phyloP scores from a whole-genome alignment of 306 rosid genomes.

The Cucumis melo region DNA sequence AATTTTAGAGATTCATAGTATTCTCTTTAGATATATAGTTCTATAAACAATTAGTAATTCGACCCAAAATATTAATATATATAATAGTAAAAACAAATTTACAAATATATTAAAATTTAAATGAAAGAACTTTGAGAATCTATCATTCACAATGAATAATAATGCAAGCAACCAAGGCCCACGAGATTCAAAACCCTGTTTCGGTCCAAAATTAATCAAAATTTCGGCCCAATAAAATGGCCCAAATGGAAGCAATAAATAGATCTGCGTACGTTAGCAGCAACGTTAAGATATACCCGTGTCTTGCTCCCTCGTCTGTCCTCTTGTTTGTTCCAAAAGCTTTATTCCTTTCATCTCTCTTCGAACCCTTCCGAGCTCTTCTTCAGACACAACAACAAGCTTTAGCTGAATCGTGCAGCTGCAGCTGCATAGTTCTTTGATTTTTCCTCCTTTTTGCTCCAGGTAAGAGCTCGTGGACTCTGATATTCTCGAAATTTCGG shows the following conservation, averaged over 20 bases:
- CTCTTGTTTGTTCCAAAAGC: background rate
- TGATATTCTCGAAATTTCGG: background rate
- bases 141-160: too few species aligned
- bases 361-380: background rate
- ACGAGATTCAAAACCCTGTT: background rate
- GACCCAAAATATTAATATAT: too few species aligned
- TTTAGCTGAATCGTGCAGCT: background rate
- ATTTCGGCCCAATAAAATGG: background rate
- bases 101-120: too few species aligned
- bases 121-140: too few species aligned
- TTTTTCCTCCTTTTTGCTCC: background rate
- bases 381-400: background rate
- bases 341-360: background rate
- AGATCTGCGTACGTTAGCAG: slow-evolving; percentile 6
- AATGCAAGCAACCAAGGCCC: background rate
- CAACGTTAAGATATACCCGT: background rate
- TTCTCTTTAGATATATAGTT: too few species aligned
- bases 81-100: too few species aligned
- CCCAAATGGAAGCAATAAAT: background rate
- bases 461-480: background rate
- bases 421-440: background rate
- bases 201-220: background rate
- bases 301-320: background rate
- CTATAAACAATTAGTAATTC: too few species aligned
- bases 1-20: too few species aligned